phyloP scores from a whole-genome alignment of 192 early-diverging fungal genomes.

The Kickxella alabastrina region DNA sequence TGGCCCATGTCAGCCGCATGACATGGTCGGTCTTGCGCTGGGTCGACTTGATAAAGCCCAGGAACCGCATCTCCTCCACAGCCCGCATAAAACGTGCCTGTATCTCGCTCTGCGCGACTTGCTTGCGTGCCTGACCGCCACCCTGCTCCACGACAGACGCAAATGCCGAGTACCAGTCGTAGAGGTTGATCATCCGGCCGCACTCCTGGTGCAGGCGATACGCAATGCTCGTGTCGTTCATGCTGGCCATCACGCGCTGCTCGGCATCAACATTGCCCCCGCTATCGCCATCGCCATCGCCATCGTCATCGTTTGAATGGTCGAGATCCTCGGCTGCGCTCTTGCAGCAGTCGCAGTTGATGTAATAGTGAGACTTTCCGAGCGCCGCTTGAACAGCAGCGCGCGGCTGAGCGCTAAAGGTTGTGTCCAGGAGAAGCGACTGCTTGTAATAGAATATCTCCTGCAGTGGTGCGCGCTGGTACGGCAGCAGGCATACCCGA shows the following conservation, averaged over 20 bases:
- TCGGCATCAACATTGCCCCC: conserved; percentile 32
- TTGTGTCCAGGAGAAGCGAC: conserved; percentile 68
- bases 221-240: conserved; percentile 82
- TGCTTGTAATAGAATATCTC: conserved; percentile 81
- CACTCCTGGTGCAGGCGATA: conserved; percentile 91
- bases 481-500: conserved; percentile 49
- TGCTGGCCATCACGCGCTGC: conserved; percentile 55
- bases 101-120: conserved; percentile 52
- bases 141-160: conserved; percentile 70
- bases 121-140: conserved; percentile 2
- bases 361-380: conserved; percentile 69
- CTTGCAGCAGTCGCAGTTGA: conserved; percentile 79
- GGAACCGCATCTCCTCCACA: conserved; percentile 80
- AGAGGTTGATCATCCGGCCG: conserved; percentile 89
- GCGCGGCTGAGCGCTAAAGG: conserved; percentile 80
- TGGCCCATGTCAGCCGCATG: conserved; percentile 74
- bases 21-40: conserved; percentile 93
- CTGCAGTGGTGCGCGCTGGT: conserved; percentile 62
- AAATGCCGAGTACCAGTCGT: conserved; percentile 89
- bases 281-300: conserved; percentile 26
- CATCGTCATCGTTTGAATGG: conserved; percentile 16
- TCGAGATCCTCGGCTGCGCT: neutral
- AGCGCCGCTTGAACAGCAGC: conserved; percentile 82
- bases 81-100: conserved; percentile 82
- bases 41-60: conserved; percentile 89